Evolutionary conservation across 1,139 yeast species (phyloP).

Genomic region (Candida smagusa): DNA sequence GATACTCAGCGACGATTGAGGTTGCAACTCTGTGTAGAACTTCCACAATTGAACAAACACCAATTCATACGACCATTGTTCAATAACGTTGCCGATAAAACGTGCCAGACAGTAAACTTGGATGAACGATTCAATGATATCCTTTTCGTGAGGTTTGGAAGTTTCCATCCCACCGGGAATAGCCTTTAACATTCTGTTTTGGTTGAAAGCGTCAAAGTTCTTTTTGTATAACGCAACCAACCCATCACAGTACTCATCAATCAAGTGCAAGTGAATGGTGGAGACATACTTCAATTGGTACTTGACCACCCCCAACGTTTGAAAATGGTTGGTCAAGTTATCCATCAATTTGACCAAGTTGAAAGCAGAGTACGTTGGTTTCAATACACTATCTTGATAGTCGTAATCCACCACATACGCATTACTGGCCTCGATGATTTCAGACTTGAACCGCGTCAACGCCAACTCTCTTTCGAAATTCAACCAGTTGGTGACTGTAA

Average conservation of each 20-base stretch:
- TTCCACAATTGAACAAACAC: constrained; percentile 64
- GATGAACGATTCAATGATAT: constrained; percentile 52
- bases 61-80: constrained; percentile 62
- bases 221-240: constrained; percentile 46
- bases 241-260: constrained; percentile 57
- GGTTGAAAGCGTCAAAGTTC: constrained; percentile 43
- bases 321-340: constrained; percentile 63
- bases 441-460: constrained; percentile 49
- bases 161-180: constrained; percentile 39
- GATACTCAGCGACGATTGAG: constrained; percentile 36
- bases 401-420: constrained; percentile 66
- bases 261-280: constrained; percentile 61
- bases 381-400: constrained; percentile 23
- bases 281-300: constrained; percentile 69
- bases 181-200: constrained; percentile 33
- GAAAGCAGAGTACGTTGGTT: constrained; percentile 68
- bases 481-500: constrained; percentile 53
- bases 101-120: constrained; percentile 60
- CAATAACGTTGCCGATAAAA: constrained; percentile 50
- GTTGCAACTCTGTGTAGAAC: constrained; percentile 31
- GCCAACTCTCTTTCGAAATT: constrained; percentile 60
- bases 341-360: constrained; percentile 62
- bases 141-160: constrained; percentile 26
- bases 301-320: constrained; percentile 52
- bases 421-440: constrained; percentile 49